These are phyloP conservation scores for Pachyrhizus erosus DNA, from an alignment of 306 rosid genomes.

Conservation along the genomic window DNA sequence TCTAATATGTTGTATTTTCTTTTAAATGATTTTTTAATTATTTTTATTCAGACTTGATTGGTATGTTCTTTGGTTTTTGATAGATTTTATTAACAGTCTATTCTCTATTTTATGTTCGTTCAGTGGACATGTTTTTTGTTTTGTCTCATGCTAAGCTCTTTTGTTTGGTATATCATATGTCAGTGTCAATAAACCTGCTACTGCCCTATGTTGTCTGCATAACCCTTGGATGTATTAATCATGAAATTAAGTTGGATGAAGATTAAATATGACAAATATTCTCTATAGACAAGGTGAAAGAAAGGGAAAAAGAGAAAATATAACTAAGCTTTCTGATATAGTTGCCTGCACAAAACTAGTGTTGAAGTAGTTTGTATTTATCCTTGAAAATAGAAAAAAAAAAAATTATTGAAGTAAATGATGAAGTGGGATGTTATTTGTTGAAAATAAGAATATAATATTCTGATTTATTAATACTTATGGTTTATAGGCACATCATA, in stretches of 20 bases:
- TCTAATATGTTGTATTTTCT: slow-evolving; percentile 33
- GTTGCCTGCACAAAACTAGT: slow-evolving; percentile 9
- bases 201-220: neutral
- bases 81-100: slow-evolving; percentile 8
- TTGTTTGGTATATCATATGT: neutral
- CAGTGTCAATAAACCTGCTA: slow-evolving; percentile 5
- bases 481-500: too few relatives aligned
- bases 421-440: neutral
- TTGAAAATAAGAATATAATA: too few relatives aligned
- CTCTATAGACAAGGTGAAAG: neutral
- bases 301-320: neutral
- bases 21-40: slow-evolving; percentile 12
- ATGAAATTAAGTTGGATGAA: neutral
- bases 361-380: neutral
- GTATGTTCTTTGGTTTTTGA: neutral
- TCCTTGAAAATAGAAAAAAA: neutral
- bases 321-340: neutral
- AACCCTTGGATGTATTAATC: neutral
- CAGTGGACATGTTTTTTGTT: slow-evolving; percentile 1
- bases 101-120: neutral
- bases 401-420: neutral
- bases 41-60: neutral
- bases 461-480: too few relatives aligned
- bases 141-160: neutral
- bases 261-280: neutral